These are phyloP conservation scores for Fusarium luffae DNA, from an alignment of 2,329 filamentous ascomycete species.

Conservation along the genomic window DNA sequence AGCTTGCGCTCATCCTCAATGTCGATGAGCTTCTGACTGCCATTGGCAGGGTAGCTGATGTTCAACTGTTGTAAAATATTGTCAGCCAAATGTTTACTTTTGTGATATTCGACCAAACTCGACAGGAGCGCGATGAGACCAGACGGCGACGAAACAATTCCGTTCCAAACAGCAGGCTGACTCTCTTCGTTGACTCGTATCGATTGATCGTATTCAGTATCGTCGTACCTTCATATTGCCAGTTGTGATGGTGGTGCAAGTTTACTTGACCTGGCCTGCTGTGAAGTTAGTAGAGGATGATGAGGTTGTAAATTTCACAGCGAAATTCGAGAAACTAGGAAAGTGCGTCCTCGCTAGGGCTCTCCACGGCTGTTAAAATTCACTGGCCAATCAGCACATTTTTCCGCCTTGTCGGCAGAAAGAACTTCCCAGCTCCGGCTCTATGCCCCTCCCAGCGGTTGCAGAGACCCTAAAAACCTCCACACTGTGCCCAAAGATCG, in stretches of 20 bases:
- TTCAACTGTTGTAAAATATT: constrained; percentile 61
- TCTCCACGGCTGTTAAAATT: constrained; percentile 41
- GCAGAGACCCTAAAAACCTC: constrained; percentile 11
- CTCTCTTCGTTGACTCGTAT: background rate
- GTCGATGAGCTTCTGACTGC: constrained; percentile 99
- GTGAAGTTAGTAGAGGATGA: constrained; percentile 52
- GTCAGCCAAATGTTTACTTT: constrained; percentile 49
- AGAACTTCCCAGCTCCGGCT: constrained; percentile 24
- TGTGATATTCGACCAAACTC: constrained; percentile 2
- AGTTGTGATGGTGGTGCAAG: constrained; percentile 59
- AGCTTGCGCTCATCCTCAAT: constrained; percentile 99
- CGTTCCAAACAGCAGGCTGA: background rate
- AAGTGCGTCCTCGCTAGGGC: constrained; percentile 58
- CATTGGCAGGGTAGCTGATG: constrained; percentile 94
- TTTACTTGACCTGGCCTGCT: constrained; percentile 57
- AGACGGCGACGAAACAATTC: background rate
- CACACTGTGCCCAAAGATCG: constrained; percentile 12
- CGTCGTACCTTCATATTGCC: constrained; percentile 61
- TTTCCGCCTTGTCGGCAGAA: constrained; percentile 33
- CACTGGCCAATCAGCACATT: constrained; percentile 49
- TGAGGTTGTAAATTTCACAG: constrained; percentile 50
- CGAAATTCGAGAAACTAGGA: constrained; percentile 50
- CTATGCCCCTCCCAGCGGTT: background rate
- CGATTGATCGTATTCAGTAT: constrained; percentile 8
- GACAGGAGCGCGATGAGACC: background rate